Conservation (phyloP, 176 grass and related monocot species). For the Neostapfia colusana region DNA sequence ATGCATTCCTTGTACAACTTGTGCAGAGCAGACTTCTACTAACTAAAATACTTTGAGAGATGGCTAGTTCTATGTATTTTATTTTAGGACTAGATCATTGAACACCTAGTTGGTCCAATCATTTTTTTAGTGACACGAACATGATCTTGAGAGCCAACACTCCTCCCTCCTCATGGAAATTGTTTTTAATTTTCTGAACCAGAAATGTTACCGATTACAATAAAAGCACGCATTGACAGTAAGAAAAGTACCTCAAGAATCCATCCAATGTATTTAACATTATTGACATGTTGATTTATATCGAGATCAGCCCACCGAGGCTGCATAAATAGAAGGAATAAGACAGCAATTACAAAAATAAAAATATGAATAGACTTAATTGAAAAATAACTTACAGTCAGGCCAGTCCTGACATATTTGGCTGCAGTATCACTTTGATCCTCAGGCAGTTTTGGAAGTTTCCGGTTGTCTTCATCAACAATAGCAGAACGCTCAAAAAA, state of each 20-base stretch:
- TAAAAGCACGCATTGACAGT: constrained; percentile 7
- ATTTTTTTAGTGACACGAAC: no score
- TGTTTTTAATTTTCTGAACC: neutral
- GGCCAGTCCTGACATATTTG: constrained; percentile 75
- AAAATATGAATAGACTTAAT: constrained; percentile 3
- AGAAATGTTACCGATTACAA: neutral
- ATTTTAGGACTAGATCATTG: neutral
- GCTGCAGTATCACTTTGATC: constrained; percentile 42
- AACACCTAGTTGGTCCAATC: neutral
- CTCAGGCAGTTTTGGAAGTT: constrained; percentile 70
- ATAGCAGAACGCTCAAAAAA: constrained; percentile 67
- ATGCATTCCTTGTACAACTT: constrained; percentile 35
- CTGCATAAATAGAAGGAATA: constrained; percentile 45
- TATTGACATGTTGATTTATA: constrained; percentile 85
- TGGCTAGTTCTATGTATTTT: constrained; percentile 7
- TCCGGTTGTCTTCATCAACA: constrained; percentile 71
- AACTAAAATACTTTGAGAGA: neutral
- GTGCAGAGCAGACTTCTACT: neutral
- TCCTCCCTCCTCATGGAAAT: neutral
- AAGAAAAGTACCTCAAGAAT: constrained; percentile 67
- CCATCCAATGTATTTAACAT: constrained; percentile 90
- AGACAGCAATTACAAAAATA: constrained; percentile 13
- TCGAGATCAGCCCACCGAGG: constrained; percentile 73
- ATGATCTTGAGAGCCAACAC: neutral
- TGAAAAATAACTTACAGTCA: constrained; percentile 66